Evolutionary conservation across 306 rosid genomes (phyloP), one percentile per base, ranked within the genome.

Genomic region (Quercus ilex): DNA sequence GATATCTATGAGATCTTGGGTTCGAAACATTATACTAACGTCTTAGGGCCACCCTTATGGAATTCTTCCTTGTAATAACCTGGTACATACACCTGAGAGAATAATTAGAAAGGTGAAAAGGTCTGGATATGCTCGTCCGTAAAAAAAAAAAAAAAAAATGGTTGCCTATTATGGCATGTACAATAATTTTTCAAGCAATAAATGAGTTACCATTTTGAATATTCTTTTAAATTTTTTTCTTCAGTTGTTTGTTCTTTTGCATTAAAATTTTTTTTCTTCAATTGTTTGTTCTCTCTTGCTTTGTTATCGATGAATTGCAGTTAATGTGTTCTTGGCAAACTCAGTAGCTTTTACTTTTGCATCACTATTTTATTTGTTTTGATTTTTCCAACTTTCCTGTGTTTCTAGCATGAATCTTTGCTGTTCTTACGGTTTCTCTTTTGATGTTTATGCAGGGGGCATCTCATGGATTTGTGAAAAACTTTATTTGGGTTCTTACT

Each of bases 381-480:
- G 43, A 63, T 0, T 62, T 25, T 26, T 28, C 2, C n/a, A 28
- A 5, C 35, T 26, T 5, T 13, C 69, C 19, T 62, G 33, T 28
- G 63, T 57, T 28, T 26, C 52, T 46, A 25, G 20, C 46, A 0
- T 64, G 71, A 17, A 33, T 65, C 70, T 64, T 30, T 6, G 6
- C 6, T 12, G 17, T 65, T 65, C 25, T 67, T 8, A 25, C n/a
- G 9, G 63, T 41, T 55, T 74, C 18, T 49, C n/a, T 53, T 59
- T 23, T 5, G 35, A 31, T 72, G 79, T 11, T 55, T 78, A 25
- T 69, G 84, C 85, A 90, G 89, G 84, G 59, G 77, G 76, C 19
- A 70, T 81, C 63, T 80, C 90, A 69, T 75, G 83, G 90, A 74
- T 55, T 76, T 86, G 92, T 83, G 62, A 85, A 25, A 77, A 81